Evolutionary conservation across 2,329 filamentous ascomycete species (phyloP), one percentile per base, ranked within the genome.

Genomic region (Colletotrichum shisoi): DNA sequence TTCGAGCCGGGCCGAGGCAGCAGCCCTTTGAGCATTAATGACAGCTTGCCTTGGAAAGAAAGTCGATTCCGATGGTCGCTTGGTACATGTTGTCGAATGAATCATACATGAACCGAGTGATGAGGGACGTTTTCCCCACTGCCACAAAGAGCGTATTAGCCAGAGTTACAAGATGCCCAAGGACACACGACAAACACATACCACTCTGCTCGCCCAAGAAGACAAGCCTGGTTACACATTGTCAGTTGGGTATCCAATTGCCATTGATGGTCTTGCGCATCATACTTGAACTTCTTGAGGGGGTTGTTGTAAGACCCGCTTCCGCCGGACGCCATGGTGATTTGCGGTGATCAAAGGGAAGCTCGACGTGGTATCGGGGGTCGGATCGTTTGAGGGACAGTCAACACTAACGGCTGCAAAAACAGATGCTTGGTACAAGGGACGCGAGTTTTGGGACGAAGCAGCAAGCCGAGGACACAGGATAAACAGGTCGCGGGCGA

Each of bases 21-120:
- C n/a, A 51, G 37, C 49, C 7, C n/a, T 51, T 45, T 45, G 40
- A 53, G 67, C 53, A 39, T 12, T 44, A 58, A 21, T 51, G 40
- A 69, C 80, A 21, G 31, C 73, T 78, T 84, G 92, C 93, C 90
- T 99, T 99, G 76, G 94, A 97, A 72, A 99, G 88, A 78, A 99
- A 99, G 82, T 99, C 95, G 83, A 99, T 99, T 76, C 95, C 95
- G 77, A 99, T 98, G 45, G 95, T 99, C 65, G 95, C 95, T 82
- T 99, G 95, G 83, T 99, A 99, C 85, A 94, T 98, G 82, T 96
- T 97, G 85, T 99, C 95, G 84, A 99, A 99, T 54, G 95, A 98
- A 81, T 99, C 95, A 85, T 99, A 99, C 95, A 99, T 99, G 85
- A 99, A 99, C 71, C 95, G 90, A 72, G 95, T 99, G 79, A 99